Evolutionary conservation across 83 land plant genomes (phyloP).

Genomic region (Picea abies): DNA sequence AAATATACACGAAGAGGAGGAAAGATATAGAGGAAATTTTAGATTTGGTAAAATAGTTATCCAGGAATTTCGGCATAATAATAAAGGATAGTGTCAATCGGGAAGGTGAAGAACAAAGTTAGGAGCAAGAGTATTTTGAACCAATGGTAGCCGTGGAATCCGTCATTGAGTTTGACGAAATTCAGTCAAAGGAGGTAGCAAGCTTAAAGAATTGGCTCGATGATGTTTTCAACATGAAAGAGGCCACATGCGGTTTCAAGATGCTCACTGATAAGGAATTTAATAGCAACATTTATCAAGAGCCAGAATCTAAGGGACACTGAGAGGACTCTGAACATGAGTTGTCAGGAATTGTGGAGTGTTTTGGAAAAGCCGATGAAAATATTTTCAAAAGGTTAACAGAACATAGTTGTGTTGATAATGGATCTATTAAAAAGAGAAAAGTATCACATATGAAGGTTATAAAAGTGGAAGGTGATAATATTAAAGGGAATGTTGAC

Average conservation of each 20-base stretch:
- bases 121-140: conserved; percentile 37
- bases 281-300: background rate
- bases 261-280: background rate
- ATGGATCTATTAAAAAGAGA: background rate
- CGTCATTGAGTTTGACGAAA: conserved; percentile 40
- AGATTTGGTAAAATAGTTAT: too few relatives aligned
- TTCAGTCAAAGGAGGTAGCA: conserved; percentile 15
- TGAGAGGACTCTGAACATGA: background rate
- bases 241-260: background rate
- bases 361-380: background rate
- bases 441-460: background rate
- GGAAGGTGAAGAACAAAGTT: conserved; percentile 73
- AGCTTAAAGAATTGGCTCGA: background rate
- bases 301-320: background rate
- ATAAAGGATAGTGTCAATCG: too few relatives aligned
- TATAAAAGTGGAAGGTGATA: background rate
- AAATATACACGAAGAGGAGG: too few relatives aligned
- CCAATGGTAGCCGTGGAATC: conserved; percentile 14
- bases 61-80: too few relatives aligned
- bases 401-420: background rate
- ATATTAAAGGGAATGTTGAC: background rate
- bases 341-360: too few relatives aligned
- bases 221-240: background rate
- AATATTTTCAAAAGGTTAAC: background rate
- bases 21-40: too few relatives aligned